Conservation (phyloP, 176 grass and related monocot genomes). For the Carex parvula region DNA sequence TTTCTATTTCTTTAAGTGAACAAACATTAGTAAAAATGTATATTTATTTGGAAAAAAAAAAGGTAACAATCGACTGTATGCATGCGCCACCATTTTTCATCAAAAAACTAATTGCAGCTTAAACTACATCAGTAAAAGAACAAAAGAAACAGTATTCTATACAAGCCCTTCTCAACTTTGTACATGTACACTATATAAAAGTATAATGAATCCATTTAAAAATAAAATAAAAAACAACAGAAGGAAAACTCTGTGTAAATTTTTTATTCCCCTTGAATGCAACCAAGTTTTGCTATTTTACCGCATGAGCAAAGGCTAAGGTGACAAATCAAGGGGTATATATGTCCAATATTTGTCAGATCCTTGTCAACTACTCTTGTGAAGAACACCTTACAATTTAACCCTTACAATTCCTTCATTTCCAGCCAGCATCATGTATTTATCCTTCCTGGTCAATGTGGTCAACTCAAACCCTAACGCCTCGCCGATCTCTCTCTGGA, state of each 20-base stretch:
- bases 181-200: not conserved
- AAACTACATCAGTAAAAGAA: not conserved
- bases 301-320: not conserved
- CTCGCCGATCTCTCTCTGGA: constrained; percentile 39
- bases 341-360: not conserved
- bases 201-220: not conserved
- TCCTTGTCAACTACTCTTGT: not conserved
- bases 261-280: not conserved
- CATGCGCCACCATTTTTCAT: not conserved
- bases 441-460: constrained; percentile 45
- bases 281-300: not conserved
- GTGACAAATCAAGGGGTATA: not conserved
- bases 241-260: not conserved
- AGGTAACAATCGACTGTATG: not conserved
- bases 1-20: not conserved
- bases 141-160: not conserved
- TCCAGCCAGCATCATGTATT: constrained; percentile 54
- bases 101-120: not conserved
- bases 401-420: constrained; percentile 42
- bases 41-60: not conserved
- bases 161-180: constrained; percentile 10
- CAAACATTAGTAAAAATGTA: not conserved
- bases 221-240: not conserved
- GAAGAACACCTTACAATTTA: not conserved
- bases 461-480: constrained; percentile 50